These are phyloP conservation scores for Piper betle DNA, from an alignment of 164 flowering plant genomes.

Conservation along the genomic window DNA sequence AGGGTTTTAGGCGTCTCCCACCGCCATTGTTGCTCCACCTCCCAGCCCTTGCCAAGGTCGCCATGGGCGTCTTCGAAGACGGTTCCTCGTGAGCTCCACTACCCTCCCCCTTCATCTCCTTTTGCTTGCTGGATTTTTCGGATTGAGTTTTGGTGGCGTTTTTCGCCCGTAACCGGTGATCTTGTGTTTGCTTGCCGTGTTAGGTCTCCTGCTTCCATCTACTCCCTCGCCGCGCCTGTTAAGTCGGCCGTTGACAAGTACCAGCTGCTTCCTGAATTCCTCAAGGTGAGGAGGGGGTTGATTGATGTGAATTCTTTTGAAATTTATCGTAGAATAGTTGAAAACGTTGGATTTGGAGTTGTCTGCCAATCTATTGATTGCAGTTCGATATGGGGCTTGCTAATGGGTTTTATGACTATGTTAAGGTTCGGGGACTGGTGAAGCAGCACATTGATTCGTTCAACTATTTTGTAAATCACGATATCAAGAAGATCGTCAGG, in stretches of 20 bases:
- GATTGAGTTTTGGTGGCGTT: no score
- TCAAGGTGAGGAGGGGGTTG: constrained; percentile 23
- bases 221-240: constrained; percentile 35
- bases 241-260: constrained; percentile 60
- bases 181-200: background rate
- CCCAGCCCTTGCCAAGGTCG: no score
- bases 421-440: constrained; percentile 69
- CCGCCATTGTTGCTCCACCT: no score
- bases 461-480: constrained; percentile 60
- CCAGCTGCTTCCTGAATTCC: constrained; percentile 78
- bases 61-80: no score
- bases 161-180: no score
- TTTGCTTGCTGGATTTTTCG: no score
- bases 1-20: no score
- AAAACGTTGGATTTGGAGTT: background rate
- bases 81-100: no score
- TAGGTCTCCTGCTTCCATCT: background rate
- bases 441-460: constrained; percentile 92
- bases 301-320: no score
- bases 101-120: no score
- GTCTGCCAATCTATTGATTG: background rate
- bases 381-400: constrained; percentile 13
- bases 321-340: constrained; percentile 11
- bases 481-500: constrained; percentile 59
- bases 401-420: background rate